A percentile compares a stretch with the other conserved stretches of the same genome.
These are phyloP conservation scores for Plasmodium inui DNA, from an alignment of 169 alveolate genomes.

Conservation along the genomic window DNA sequence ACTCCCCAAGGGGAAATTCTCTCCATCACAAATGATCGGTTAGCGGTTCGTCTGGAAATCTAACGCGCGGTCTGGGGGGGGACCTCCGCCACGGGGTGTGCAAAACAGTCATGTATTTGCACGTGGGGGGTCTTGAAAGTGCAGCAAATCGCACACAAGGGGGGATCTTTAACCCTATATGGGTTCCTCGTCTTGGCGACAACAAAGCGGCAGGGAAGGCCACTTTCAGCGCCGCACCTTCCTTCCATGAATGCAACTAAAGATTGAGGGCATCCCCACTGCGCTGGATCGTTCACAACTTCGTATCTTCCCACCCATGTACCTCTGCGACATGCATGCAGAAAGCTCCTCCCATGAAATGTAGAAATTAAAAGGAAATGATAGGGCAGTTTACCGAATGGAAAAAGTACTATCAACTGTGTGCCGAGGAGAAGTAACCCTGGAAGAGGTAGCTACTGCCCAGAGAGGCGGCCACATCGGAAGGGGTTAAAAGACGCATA, in stretches of 20 bases:
- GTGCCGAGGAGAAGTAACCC: not conserved
- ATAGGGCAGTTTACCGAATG: not conserved
- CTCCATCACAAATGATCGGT: not conserved
- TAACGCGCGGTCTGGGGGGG: not conserved
- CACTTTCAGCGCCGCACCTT: not conserved
- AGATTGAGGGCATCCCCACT: not conserved
- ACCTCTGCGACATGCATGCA: not conserved
- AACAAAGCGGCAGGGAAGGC: not conserved
- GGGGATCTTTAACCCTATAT: not conserved
- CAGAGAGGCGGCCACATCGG: not conserved
- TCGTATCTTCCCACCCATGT: not conserved
- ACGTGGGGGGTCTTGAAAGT: not conserved
- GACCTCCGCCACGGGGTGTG: not conserved
- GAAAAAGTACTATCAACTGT: not conserved
- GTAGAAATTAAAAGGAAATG: not conserved
- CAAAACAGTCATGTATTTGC: not conserved
- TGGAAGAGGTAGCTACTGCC: not conserved
- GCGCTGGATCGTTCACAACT: not conserved
- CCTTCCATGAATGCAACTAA: not conserved
- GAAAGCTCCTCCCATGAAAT: not conserved
- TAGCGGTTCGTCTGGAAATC: not conserved
- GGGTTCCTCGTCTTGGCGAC: not conserved
- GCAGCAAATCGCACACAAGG: not conserved
- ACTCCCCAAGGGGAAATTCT: not conserved
- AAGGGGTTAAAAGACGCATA: not conserved